These are phyloP conservation scores for Ogataea naganishii DNA, from an alignment of 805 yeast genomes.

Conservation along the genomic window DNA sequence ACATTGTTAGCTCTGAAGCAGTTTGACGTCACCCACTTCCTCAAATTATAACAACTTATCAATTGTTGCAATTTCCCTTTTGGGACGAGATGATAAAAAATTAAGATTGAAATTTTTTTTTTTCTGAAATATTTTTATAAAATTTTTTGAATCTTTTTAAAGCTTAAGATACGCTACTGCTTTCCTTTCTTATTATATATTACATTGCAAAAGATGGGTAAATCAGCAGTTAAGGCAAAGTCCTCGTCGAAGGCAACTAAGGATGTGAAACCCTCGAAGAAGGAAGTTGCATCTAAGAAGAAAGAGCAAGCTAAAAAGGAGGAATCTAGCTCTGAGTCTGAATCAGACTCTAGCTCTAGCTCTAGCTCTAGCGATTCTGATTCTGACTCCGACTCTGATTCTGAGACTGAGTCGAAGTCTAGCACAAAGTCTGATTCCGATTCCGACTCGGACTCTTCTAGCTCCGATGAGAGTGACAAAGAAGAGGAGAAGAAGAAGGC, in stretches of 20 bases:
- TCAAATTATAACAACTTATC: too few species aligned
- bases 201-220: slow-evolving; percentile 14
- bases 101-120: too few species aligned
- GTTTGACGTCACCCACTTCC: too few species aligned
- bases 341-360: slow-evolving; percentile 11
- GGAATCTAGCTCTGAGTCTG: slow-evolving; percentile 18
- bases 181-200: too few species aligned
- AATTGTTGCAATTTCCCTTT: too few species aligned
- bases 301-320: slow-evolving; percentile 10
- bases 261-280: slow-evolving; percentile 11
- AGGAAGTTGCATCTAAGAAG: slow-evolving; percentile 10
- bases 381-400: slow-evolving; percentile 18
- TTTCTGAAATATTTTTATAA: too few species aligned
- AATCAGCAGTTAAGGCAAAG: slow-evolving; percentile 17
- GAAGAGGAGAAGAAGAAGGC: too few species aligned
- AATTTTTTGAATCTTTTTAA: too few species aligned
- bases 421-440: slow-evolving; percentile 7
- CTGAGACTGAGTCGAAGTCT: slow-evolving; percentile 8
- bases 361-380: slow-evolving; percentile 14
- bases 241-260: slow-evolving; percentile 13
- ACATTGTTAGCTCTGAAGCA: too few species aligned
- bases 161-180: too few species aligned
- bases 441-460: slow-evolving; percentile 1
- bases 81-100: too few species aligned
- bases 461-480: too few species aligned